Evolutionary conservation across 441 rosid species (phyloP), one percentile per base, ranked within the genome.

Genomic region (Pelargonium fulgidum): DNA sequence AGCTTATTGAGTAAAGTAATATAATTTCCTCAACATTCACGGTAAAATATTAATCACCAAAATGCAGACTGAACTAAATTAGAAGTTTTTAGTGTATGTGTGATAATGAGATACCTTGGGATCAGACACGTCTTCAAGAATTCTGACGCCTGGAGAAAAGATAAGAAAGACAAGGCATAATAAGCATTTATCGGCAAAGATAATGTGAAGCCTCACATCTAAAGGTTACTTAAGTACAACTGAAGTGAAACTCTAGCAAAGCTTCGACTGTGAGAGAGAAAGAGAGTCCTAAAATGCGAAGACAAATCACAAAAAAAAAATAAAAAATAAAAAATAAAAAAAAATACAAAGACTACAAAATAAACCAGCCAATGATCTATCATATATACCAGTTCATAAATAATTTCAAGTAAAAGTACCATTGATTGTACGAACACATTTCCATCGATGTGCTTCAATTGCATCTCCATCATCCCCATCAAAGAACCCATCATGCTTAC

Each of bases 401-500:
- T 14, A 66, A 52, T 8, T 14, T 65, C 10, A 50, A 10, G 67
- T 61, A 67, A 58, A 22, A 24, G n/a, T 80, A 92, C 98, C 98
- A 79, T 92, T 86, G 68, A 88, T 58, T 14, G 93, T 92, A 72
- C 91, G 88, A 65, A 92, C 88, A 81, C 98, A 95, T 87, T 87
- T 90, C 99, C 99, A 95, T 70, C 88, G 77, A 73, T 95, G 88
- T 69, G 96, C 92, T 72, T 95, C 97, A 72, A 92, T 56, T 70
- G 92, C 98, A 90, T 95, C 99, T 76, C 98, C 98, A 22, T 24
- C 71, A 66, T 90, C 90, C 76, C 88, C 86, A 41, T 81, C 96
- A 66, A 78, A 84, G 77, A 83, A 80, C 29, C 82, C 83, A 75
- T 84, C 89, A 9, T 73, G 64, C 67, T 76, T 64, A 61, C 44